Evolutionary conservation across 495 filamentous ascomycete genomes (phyloP), one percentile per base, ranked within the genome.

Genomic region (Neurospora sp.): DNA sequence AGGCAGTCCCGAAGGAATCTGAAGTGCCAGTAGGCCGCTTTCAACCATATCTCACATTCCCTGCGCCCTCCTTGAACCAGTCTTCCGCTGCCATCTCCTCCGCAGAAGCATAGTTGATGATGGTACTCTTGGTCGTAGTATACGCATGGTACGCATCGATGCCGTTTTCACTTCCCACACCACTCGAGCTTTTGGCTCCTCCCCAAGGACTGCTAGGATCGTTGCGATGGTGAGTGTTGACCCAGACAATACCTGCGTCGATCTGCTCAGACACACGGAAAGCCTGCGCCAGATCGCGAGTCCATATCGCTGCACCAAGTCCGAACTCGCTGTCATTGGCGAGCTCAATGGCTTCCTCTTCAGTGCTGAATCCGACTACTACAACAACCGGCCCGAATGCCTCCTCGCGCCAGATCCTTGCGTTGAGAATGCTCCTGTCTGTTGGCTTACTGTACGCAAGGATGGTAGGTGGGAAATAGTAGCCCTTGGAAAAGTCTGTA

Each of bases 131-230:
- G 14, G 82, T 84, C 69, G 80, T 86, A 12, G 87, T 89, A 75
- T 89, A 89, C 31, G 85, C 85, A 53, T 87, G 79, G 75, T 87
- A 89, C 1, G 87, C 87, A 72, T 87, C 87, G 14, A 85, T 75
- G 0, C 87, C 87, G 75, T 89, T 89, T 79, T 88, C 87, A 70
- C 85, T 88, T 2, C 87, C 87, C 1, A 89, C 79, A 16, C 87
- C 87, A 72, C 86, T 88, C 72, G 83, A 82, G 40, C 75, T 73
- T 73, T 85, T 86, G 69, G 86, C 83, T 16, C 87, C 87, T 31
- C 87, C 87, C 86, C 86, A 89, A 7, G 87, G 86, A 70, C 86
- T 88, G 68, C 86, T 87, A n/a, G 87, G 86, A 69, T 88, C 87
- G 72, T 88, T 88, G 40, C 87, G 79, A 77, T 90, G 87, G 76